phyloP scores from a whole-genome alignment of 2,329 filamentous ascomycete species.

The Colletotrichum cuscutae region DNA sequence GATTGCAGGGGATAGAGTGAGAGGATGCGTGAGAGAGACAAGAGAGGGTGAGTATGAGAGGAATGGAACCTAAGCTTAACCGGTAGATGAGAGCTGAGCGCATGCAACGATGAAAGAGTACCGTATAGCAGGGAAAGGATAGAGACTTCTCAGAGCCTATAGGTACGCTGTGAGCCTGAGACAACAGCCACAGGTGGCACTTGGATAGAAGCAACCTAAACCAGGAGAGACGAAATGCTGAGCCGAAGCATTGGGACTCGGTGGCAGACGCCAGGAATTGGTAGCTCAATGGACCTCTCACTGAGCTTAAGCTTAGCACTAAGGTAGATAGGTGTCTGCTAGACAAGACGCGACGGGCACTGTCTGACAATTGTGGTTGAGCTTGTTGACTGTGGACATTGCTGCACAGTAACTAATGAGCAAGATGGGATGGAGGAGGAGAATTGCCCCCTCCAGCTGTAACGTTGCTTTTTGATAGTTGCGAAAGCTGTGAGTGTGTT shows the following conservation, averaged over 20 bases:
- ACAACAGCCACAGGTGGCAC: background rate
- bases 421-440: background rate
- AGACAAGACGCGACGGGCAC: background rate
- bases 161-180: background rate
- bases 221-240: background rate
- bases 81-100: background rate
- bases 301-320: background rate
- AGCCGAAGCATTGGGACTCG: constrained; percentile 6
- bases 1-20: constrained; percentile 1
- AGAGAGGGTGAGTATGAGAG: background rate
- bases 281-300: background rate
- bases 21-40: background rate
- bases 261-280: constrained; percentile 1
- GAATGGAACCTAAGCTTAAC: background rate
- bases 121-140: background rate
- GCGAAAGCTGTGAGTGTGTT: background rate
- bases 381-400: background rate
- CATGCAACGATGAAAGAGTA: constrained; percentile 25
- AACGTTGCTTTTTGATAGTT: constrained; percentile 33
- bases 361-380: background rate
- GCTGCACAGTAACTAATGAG: too few species aligned
- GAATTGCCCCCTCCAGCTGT: constrained; percentile 31
- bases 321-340: background rate
- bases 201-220: background rate
- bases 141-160: background rate